These are phyloP conservation scores for Apiospora rasikravindrae DNA, from an alignment of 2,329 filamentous ascomycete species.

Conservation along the genomic window DNA sequence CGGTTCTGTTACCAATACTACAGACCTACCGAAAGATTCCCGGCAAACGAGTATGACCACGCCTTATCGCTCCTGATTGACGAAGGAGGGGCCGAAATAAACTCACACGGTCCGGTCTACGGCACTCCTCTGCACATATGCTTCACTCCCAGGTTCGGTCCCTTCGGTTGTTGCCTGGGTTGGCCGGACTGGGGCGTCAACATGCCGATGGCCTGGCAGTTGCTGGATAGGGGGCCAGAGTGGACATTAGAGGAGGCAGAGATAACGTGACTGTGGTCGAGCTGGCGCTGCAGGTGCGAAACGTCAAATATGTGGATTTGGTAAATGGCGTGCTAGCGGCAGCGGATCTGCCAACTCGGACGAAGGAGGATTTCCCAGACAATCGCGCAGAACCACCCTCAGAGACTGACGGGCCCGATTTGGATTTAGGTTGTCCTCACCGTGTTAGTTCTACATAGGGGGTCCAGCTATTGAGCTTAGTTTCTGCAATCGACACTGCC, in stretches of 20 bases:
- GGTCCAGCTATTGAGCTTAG: too few relatives aligned
- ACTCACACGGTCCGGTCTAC: not conserved
- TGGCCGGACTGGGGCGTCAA: not conserved
- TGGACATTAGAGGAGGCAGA: not conserved
- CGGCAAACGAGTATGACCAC: too few relatives aligned
- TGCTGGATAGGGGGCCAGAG: not conserved
- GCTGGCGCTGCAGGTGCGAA: not conserved
- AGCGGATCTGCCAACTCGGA: not conserved
- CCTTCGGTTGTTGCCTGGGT: not conserved
- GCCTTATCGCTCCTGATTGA: too few relatives aligned
- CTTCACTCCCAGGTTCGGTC: not conserved
- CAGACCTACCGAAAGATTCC: too few relatives aligned
- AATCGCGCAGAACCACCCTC: too few relatives aligned
- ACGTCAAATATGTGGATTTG: not conserved
- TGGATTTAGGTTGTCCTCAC: too few relatives aligned
- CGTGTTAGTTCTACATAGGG: too few relatives aligned
- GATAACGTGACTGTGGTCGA: not conserved
- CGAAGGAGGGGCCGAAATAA: not conserved
- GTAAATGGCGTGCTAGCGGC: not conserved
- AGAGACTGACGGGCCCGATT: too few relatives aligned
- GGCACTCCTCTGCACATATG: not conserved
- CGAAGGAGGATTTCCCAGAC: not conserved
- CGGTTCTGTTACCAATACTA: not conserved
- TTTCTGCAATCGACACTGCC: too few relatives aligned
- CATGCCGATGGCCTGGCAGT: too few relatives aligned